Conservation (phyloP, 2,329 filamentous ascomycete species). For the Colletotrichum lupini region DNA sequence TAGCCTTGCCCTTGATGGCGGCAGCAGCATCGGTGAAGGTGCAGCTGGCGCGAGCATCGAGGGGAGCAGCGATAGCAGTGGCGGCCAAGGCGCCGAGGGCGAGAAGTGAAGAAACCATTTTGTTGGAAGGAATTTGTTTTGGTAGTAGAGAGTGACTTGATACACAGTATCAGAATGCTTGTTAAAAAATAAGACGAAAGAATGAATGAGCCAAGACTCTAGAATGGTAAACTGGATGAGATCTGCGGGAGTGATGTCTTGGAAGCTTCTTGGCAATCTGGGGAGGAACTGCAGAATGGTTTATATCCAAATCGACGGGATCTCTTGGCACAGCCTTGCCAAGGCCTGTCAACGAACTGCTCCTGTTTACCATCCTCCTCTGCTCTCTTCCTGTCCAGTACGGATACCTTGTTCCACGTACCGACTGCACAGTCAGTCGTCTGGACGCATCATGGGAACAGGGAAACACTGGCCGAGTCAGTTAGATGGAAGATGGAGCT, state of each 20-base stretch:
- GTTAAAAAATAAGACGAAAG: not conserved
- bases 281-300: conserved; percentile 23
- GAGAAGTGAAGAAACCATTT: conserved; percentile 36
- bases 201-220: conserved; percentile 28
- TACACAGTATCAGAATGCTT: conserved; percentile 26
- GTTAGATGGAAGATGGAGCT: conserved; percentile 22
- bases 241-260: conserved; percentile 31
- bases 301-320: conserved; percentile 31
- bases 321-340: conserved; percentile 26
- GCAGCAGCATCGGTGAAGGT: conserved; percentile 64
- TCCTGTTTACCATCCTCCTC: not conserved
- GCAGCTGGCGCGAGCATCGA: conserved; percentile 49
- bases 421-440: not conserved
- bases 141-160: conserved; percentile 24
- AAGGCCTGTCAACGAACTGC: not conserved
- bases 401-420: not conserved
- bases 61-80: conserved; percentile 38
- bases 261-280: conserved; percentile 28
- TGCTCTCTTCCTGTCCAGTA: not conserved
- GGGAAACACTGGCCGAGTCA: conserved; percentile 25
- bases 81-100: conserved; percentile 44
- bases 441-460: not conserved
- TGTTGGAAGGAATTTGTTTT: conserved; percentile 1
- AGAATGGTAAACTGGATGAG: conserved; percentile 24
- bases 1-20: conserved; percentile 59